These are phyloP conservation scores for Tetradesmus obliquus DNA, from an alignment of 139 green algal genomes.

Conservation along the genomic window DNA sequence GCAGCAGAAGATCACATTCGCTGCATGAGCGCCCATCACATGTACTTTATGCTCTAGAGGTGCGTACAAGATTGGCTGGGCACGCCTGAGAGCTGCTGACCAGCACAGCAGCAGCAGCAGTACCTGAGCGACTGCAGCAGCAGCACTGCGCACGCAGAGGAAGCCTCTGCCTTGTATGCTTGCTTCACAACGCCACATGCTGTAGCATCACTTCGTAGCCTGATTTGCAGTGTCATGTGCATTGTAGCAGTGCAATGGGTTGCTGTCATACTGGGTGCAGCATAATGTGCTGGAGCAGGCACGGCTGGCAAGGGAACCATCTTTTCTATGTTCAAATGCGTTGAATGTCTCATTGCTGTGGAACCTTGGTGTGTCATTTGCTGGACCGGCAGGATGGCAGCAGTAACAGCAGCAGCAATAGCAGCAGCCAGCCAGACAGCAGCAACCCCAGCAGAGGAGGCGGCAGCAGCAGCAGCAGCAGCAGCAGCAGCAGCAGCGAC, in stretches of 20 bases:
- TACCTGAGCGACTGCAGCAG: background rate
- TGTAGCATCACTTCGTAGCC: background rate
- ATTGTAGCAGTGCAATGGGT: background rate
- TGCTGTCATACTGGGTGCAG: background rate
- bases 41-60: background rate
- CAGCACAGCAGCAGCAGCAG: background rate
- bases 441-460: background rate
- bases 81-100: background rate
- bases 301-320: background rate
- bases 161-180: too few relatives aligned
- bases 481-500: conserved; percentile 23
- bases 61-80: background rate
- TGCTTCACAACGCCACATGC: background rate
- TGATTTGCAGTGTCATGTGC: background rate
- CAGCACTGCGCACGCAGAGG: background rate
- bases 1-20: background rate
- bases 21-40: conserved; percentile 4
- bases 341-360: too few relatives aligned
- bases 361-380: background rate
- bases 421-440: background rate
- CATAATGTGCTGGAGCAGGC: background rate
- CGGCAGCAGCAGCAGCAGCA: conserved; percentile 21
- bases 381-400: background rate
- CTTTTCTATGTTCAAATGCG: too few relatives aligned
- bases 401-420: conserved; percentile 13